Conservation (phyloP, 2,329 filamentous ascomycete genomes). For the Fusarium virguliforme region DNA sequence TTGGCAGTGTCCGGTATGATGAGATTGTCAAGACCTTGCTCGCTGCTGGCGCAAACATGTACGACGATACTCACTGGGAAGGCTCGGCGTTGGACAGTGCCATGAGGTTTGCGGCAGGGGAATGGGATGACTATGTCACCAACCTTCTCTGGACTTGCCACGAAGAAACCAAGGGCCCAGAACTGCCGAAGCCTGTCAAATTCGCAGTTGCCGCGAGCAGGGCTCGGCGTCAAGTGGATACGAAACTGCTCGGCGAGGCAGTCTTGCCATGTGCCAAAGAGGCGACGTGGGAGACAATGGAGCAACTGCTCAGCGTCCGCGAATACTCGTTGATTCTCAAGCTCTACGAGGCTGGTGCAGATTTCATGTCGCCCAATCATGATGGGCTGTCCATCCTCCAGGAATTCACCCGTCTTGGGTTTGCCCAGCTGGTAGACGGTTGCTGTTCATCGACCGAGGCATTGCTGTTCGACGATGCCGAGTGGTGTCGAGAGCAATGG, state of each 20-base stretch:
- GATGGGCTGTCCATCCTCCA: slow-evolving; percentile 12
- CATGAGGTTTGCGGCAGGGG: slow-evolving; percentile 28
- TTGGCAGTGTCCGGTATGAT: slow-evolving; percentile 26
- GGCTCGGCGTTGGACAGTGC: slow-evolving; percentile 22
- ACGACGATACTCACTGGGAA: neutral
- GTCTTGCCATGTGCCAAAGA: slow-evolving; percentile 9
- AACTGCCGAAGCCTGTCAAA: slow-evolving; percentile 1
- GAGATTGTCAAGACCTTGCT: slow-evolving; percentile 34
- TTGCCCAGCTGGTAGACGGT: slow-evolving; percentile 31
- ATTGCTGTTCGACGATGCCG: slow-evolving; percentile 11
- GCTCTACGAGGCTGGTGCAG: slow-evolving; percentile 29
- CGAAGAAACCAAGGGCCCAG: slow-evolving; percentile 13
- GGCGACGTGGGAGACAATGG: slow-evolving; percentile 24
- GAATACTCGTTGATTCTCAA: slow-evolving; percentile 31
- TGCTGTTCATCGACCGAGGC: slow-evolving; percentile 32
- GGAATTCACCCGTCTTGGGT: slow-evolving; percentile 23
- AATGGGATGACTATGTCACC: slow-evolving; percentile 30
- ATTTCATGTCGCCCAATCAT: slow-evolving; percentile 14
- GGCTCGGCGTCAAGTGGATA: slow-evolving; percentile 36
- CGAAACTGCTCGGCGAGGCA: slow-evolving; percentile 11
- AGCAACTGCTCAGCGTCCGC: slow-evolving; percentile 11
- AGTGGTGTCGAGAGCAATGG: neutral
- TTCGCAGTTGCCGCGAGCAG: slow-evolving; percentile 13
- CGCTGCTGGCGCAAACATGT: slow-evolving; percentile 23
- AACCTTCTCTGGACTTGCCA: slow-evolving; percentile 26